Evolutionary conservation across 257 asterid species (phyloP), one percentile per base, ranked within the genome.

Genomic region (Thymus mandschuricus): DNA sequence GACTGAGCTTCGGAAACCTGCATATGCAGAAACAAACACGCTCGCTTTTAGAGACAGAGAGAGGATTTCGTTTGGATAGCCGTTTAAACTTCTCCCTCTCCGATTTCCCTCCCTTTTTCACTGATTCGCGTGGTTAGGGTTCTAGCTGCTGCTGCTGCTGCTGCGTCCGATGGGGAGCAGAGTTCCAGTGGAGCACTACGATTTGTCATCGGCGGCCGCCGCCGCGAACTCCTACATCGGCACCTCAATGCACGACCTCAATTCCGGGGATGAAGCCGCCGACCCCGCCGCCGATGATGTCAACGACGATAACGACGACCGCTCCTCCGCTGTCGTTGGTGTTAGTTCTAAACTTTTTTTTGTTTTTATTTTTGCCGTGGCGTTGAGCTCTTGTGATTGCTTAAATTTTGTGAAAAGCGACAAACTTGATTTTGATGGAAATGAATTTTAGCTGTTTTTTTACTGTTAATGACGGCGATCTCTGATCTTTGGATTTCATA

Each of bases 141-240:
- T 74, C 71, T 66, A 65, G 75, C 76, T 75, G 75, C 73, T 35
- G 67, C 76, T 35, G 67, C 76, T 65, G 43, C 76, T 74, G 71
- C 77, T 51, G 50, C 76, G 54, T 54, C 64, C 68, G 41, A 72
- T 86, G 96, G 97, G 89, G 76, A 80, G 82, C 81, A 84, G 93
- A 78, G 90, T 88, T 84, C 95, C 93, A 41, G 89, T 85, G 64
- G 94, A 88, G 76, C 96, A 90, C 83, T 90, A 87, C 82, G 79
- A 74, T 76, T 79, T 92, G 83, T 74, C 91, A 64, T 76, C 97
- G 38, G 75, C 83, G 69, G 89, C 69, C 57, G 74, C 82, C 68
- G 86, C 87, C 74, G 64, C 28, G 1, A 83, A 86, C 83, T 88
- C 98, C 0, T 92, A 83, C 79, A 85, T 92, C 57, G 96, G 83